Conservation (phyloP, 129 eudicot genomes). For the Lactuca sativa region DNA sequence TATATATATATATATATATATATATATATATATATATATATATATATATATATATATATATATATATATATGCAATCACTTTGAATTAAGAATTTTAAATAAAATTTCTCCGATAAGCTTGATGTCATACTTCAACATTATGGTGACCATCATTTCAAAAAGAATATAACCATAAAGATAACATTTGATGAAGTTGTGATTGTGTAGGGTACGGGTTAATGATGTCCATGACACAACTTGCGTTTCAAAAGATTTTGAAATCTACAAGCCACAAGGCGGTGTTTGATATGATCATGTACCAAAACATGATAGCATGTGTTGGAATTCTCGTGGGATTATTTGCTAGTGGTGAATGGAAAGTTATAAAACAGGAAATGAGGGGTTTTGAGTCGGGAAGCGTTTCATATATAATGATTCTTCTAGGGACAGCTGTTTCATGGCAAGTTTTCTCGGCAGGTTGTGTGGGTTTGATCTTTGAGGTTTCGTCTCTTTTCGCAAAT, state of each 20-base stretch:
- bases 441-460: constrained; percentile 39
- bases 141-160: no score
- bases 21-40: no score
- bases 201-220: constrained; percentile 39
- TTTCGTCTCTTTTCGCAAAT: constrained; percentile 61
- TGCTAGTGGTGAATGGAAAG: constrained; percentile 55
- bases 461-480: constrained; percentile 47
- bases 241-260: constrained; percentile 38
- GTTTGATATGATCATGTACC: constrained; percentile 31
- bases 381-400: constrained; percentile 35
- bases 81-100: no score
- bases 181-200: neutral
- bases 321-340: constrained; percentile 38
- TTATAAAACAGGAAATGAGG: constrained; percentile 42
- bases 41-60: no score
- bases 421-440: constrained; percentile 46
- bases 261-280: constrained; percentile 31
- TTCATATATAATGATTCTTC: constrained; percentile 40
- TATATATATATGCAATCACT: no score
- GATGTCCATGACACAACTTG: constrained; percentile 38
- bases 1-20: no score
- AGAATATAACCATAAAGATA: no score
- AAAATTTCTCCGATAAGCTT: no score
- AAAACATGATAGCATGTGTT: constrained; percentile 24
- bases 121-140: no score